Evolutionary conservation across 164 flowering plant genomes (phyloP).

Genomic region (Piper longum): DNA sequence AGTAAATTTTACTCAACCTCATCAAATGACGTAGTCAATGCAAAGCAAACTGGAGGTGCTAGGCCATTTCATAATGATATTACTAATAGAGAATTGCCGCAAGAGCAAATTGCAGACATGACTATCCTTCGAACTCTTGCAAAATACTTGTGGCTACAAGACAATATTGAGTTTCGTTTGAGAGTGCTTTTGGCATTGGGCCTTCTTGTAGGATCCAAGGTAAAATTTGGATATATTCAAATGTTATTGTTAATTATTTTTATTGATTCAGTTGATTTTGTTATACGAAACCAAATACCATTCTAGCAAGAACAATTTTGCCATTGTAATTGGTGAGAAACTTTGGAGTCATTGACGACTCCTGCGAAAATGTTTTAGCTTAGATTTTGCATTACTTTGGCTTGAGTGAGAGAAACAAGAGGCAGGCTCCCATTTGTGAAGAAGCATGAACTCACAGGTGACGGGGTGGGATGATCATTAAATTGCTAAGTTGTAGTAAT

Average conservation of each 20-base stretch:
- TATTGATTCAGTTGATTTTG: neutral
- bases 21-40: slow-evolving; percentile 7
- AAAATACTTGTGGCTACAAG: slow-evolving; percentile 82
- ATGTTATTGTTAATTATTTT: neutral
- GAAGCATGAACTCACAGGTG: too few relatives aligned
- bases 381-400: too few relatives aligned
- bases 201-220: slow-evolving; percentile 82
- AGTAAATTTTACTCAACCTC: slow-evolving; percentile 39
- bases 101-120: slow-evolving; percentile 38
- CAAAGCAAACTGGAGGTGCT: slow-evolving; percentile 11
- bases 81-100: slow-evolving; percentile 11
- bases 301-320: neutral
- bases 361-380: too few relatives aligned
- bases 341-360: neutral
- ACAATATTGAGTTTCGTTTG: slow-evolving; percentile 62
- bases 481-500: too few relatives aligned
- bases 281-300: neutral
- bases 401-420: too few relatives aligned
- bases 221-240: slow-evolving; percentile 4
- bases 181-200: slow-evolving; percentile 67
- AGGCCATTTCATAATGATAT: slow-evolving; percentile 11
- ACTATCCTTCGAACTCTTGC: slow-evolving; percentile 64
- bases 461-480: too few relatives aligned
- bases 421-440: too few relatives aligned
- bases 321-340: neutral